These are phyloP conservation scores for Russula ochroleuca DNA, from an alignment of 768 basidiomycete genomes.

Conservation along the genomic window DNA sequence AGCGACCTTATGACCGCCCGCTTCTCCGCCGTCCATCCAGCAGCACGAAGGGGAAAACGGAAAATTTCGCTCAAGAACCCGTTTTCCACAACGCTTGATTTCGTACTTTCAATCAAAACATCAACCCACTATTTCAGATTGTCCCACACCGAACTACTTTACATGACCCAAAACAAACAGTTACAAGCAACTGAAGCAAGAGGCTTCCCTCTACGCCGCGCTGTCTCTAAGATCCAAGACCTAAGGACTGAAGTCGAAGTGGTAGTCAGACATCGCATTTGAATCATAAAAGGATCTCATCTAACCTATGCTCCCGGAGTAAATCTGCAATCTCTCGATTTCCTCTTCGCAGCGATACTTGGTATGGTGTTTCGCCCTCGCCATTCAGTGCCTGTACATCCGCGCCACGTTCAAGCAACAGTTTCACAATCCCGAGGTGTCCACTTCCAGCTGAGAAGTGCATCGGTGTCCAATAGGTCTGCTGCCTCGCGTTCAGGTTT, in stretches of 20 bases:
- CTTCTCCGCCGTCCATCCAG: too few relatives aligned
- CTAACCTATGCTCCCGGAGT: neutral
- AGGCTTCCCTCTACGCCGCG: too few relatives aligned
- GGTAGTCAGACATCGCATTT: neutral
- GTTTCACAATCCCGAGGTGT: neutral
- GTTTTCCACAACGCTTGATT: too few relatives aligned
- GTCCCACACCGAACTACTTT: too few relatives aligned
- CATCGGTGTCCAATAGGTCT: neutral
- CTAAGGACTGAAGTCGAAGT: neutral
- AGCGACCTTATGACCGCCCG: too few relatives aligned
- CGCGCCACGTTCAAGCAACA: slow-evolving; percentile 1
- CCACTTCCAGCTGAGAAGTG: neutral
- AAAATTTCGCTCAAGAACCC: too few relatives aligned
- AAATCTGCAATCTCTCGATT: neutral
- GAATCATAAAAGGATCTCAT: neutral
- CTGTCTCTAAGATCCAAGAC: too few relatives aligned
- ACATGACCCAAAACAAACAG: too few relatives aligned
- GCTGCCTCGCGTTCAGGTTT: neutral
- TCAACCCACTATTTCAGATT: too few relatives aligned
- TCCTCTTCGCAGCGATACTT: neutral
- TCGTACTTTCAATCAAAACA: too few relatives aligned
- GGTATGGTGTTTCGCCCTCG: neutral
- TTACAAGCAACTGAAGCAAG: too few relatives aligned
- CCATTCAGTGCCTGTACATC: neutral
- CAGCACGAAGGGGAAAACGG: too few relatives aligned